Conservation (phyloP, 176 grass and related monocot species). For the Tuctoria greenei region DNA sequence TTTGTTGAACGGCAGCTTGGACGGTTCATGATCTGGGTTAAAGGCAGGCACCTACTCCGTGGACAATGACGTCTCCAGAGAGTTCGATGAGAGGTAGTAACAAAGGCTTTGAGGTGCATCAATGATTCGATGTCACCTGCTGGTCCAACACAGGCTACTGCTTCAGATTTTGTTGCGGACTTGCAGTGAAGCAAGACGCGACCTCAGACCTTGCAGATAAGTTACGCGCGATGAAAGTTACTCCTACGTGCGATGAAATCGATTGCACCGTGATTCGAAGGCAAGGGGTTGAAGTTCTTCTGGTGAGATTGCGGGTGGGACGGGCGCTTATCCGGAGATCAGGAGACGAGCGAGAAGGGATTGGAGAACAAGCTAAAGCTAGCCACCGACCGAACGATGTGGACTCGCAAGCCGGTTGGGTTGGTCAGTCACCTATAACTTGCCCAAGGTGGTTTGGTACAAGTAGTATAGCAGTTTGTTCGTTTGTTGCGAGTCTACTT, state of each 20-base stretch:
- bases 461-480: conserved; percentile 17
- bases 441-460: neutral
- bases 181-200: neutral
- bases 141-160: neutral
- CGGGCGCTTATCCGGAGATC: neutral
- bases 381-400: neutral
- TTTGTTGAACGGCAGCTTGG: conserved; percentile 7
- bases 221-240: neutral
- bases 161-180: neutral
- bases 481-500: conserved; percentile 28
- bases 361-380: conserved; percentile 27
- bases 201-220: neutral
- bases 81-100: neutral
- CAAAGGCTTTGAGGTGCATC: neutral
- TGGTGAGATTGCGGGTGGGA: neutral
- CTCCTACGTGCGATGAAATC: neutral
- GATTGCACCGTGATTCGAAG: neutral
- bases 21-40: neutral
- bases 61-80: conserved; percentile 14
- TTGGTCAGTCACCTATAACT: conserved; percentile 45
- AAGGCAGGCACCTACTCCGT: conserved; percentile 2
- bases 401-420: conserved; percentile 16
- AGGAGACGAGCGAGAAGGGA: neutral
- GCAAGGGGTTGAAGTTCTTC: neutral
- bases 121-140: neutral